Conservation (phyloP, 306 rosid genomes). For the Pachyrhizus erosus region DNA sequence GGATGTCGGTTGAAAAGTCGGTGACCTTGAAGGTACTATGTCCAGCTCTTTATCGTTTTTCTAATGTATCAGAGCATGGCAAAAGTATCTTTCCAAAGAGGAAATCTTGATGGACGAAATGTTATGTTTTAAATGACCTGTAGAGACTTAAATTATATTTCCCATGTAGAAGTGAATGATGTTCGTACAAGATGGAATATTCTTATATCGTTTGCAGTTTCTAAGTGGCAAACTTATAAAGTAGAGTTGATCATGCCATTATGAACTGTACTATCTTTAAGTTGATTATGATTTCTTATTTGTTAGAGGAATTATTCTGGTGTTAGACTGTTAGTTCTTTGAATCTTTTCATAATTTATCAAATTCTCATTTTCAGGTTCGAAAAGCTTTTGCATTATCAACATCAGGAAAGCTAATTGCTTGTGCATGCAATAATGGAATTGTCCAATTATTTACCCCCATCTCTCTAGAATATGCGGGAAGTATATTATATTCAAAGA, state of each 20-base stretch:
- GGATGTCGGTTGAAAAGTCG: constrained; percentile 61
- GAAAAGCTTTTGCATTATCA: constrained; percentile 69
- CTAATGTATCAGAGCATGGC: constrained; percentile 15
- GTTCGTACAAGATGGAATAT: constrained; percentile 24
- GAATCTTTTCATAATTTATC: constrained; percentile 31
- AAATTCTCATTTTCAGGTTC: constrained; percentile 60
- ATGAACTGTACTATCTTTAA: constrained; percentile 23
- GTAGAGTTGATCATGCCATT: constrained; percentile 25
- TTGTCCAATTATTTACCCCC: constrained; percentile 58
- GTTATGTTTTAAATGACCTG: constrained; percentile 1
- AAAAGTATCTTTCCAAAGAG: constrained; percentile 29
- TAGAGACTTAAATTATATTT: constrained; percentile 21
- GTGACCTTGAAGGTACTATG: constrained; percentile 67
- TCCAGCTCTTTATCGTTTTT: constrained; percentile 25
- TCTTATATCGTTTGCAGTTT: constrained; percentile 30
- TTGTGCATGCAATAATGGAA: constrained; percentile 82
- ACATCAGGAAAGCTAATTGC: constrained; percentile 68
- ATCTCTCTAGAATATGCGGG: constrained; percentile 62
- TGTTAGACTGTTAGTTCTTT: constrained; percentile 8
- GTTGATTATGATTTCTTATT: constrained; percentile 23
- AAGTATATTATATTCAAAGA: constrained; percentile 61
- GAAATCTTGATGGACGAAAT: constrained; percentile 25
- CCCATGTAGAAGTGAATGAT: constrained; percentile 7
- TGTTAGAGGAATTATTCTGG: neutral
- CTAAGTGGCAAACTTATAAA: constrained; percentile 20